phyloP scores from a whole-genome alignment of 257 asterid species.

The Primulina tabacum region DNA sequence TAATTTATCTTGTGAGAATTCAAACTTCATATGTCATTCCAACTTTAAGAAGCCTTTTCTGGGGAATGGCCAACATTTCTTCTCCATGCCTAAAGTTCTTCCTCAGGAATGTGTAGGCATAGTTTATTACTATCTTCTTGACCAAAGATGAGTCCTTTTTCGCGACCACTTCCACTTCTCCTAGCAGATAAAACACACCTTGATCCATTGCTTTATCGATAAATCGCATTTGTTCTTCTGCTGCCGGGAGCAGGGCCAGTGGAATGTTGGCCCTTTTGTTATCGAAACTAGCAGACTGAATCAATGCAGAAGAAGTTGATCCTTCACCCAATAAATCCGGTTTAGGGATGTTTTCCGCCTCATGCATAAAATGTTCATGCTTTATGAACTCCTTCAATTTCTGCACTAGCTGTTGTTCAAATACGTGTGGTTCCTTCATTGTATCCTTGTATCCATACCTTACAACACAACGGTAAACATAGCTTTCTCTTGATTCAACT shows the following conservation, averaged over 20 bases:
- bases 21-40: conserved; percentile 44
- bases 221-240: conserved; percentile 29
- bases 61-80: conserved; percentile 37
- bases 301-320: conserved; percentile 20
- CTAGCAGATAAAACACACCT: conserved; percentile 40
- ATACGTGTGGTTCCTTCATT: conserved; percentile 27
- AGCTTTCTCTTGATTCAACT: conserved; percentile 35
- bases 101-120: conserved; percentile 35
- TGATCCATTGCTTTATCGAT: conserved; percentile 30
- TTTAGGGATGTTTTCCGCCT: too few species aligned
- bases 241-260: neutral
- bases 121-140: conserved; percentile 32
- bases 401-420: conserved; percentile 36
- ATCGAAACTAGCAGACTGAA: conserved; percentile 14
- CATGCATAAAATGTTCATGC: conserved; percentile 23
- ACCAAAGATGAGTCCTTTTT: conserved; percentile 30
- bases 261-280: neutral
- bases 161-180: conserved; percentile 46
- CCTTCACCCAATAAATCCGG: neutral
- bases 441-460: conserved; percentile 45
- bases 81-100: conserved; percentile 46
- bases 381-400: conserved; percentile 36
- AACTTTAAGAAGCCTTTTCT: conserved; percentile 38
- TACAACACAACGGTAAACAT: conserved; percentile 39
- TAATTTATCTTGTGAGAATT: too few species aligned